Base-by-base conservation (phyloP, 1,139 yeast genomes). In the Kluyveromyces marxianus region DNA sequence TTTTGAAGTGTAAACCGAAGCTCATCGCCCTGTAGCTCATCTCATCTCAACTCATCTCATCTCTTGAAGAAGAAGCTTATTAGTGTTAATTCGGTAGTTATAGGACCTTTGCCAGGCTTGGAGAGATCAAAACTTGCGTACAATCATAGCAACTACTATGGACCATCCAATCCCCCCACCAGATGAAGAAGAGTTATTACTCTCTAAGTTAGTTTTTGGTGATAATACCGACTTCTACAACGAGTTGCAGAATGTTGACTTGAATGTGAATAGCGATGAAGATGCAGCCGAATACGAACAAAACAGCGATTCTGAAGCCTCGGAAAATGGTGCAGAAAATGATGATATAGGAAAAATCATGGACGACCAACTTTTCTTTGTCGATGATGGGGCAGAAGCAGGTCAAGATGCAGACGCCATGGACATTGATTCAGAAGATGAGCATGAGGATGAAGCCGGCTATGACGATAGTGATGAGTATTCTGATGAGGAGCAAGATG, bases 131-230 rank as follows among this genome's bases (percentile, higher is more conserved):
- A 14, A 14, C 21, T 14, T 14, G 21, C 21, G 21, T 14, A 14
- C 21, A 14, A 14, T 14, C 21, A 14, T 14, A 14, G 21, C 21
- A 30, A 44, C 48, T 27, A 40, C 46, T 7, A 41, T 47, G 24
- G 48, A 50, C 24, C 46, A 52, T 37, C 42, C 47, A 14, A 44
- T 60, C 7, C 83, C 86, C 25, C 83, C 84, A 34, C 89, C 92
- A 55, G 95, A 86, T 62, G 83, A 77, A 44, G 96, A 88, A 59
- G 97, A 90, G 63, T 54, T 83, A 39, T 75, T 71, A 48, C 74
- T 92, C 42, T 96, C 90, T 53, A 85, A 79, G 62, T 72, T 87
- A 24, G 96, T 94, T 4, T 92, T 94, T 67, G 97, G 98, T 25
- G 97, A 92, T 62, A 59, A 74, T 2, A 81, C 81, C 38, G 94